A percentile compares a stretch with the other conserved stretches of the same genome.
Conservation (phyloP, 768 basidiomycete genomes). For the Cystoderma amianthinum region DNA sequence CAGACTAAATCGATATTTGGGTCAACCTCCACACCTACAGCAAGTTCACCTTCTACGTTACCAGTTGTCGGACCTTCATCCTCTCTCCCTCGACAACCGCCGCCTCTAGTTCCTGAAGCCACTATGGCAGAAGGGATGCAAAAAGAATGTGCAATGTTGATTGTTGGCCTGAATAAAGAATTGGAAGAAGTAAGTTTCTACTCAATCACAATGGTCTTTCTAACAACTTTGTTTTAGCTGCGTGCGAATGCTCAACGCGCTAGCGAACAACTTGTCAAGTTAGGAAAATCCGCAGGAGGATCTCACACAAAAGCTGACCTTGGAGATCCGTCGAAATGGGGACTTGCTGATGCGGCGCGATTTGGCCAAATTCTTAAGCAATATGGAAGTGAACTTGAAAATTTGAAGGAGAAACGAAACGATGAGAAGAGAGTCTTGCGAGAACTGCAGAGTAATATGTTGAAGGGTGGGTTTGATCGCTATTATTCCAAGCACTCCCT, state of each 20-base stretch:
- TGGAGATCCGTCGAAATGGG: slow-evolving; percentile 43
- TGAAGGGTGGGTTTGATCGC: slow-evolving; percentile 45
- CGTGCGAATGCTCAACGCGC: slow-evolving; percentile 28
- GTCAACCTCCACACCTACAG: neutral
- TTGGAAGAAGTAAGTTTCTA: slow-evolving; percentile 47
- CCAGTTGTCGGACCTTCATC: neutral
- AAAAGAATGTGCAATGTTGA: slow-evolving; percentile 48
- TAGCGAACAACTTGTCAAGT: slow-evolving; percentile 23
- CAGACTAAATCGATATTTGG: neutral
- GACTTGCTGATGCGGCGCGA: slow-evolving; percentile 39
- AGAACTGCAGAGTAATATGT: slow-evolving; percentile 56
- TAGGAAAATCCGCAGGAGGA: slow-evolving; percentile 30
- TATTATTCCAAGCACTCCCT: neutral
- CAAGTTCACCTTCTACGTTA: neutral
- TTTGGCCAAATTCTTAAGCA: slow-evolving; percentile 43
- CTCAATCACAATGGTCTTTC: slow-evolving; percentile 1
- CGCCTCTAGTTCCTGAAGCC: slow-evolving; percentile 10
- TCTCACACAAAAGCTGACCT: slow-evolving; percentile 38
- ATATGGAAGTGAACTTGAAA: slow-evolving; percentile 46
- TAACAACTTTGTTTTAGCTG: slow-evolving; percentile 28
- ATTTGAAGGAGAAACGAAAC: slow-evolving; percentile 34
- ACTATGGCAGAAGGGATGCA: slow-evolving; percentile 60
- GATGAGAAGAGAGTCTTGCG: slow-evolving; percentile 35
- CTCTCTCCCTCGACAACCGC: slow-evolving; percentile 5
- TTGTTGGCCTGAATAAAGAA: slow-evolving; percentile 40